These are phyloP conservation scores for Colletotrichum navitas DNA, from an alignment of 2,329 filamentous ascomycete genomes.

Conservation along the genomic window DNA sequence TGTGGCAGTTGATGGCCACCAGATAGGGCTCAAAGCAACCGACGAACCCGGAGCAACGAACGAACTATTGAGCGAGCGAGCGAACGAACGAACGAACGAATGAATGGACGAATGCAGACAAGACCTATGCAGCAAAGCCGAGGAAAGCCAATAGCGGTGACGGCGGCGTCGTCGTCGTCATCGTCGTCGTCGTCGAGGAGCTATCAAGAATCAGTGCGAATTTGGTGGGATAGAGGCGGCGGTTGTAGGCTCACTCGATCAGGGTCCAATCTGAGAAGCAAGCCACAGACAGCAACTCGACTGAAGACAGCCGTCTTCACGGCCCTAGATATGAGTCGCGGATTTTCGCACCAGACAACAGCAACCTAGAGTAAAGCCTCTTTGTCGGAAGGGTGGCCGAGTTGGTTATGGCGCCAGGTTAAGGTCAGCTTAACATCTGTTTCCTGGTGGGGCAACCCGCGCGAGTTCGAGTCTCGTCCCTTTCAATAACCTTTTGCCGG, in stretches of 20 bases:
- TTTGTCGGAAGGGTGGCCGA: conserved; percentile 32
- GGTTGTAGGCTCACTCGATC: neutral
- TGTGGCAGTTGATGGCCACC: conserved; percentile 34
- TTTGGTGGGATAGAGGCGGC: neutral
- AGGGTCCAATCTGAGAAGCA: neutral
- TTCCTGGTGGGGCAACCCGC: conserved; percentile 42
- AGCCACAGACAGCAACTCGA: neutral
- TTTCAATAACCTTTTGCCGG: neutral
- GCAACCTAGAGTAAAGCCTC: neutral
- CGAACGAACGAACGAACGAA: neutral
- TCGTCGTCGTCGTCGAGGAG: neutral
- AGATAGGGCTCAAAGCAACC: conserved; percentile 2
- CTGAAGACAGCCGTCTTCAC: neutral
- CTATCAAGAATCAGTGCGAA: neutral
- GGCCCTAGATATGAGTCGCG: neutral
- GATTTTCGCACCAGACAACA: fast-evolving
- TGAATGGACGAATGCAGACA: neutral
- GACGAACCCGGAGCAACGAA: too few species aligned
- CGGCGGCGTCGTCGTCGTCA: too few species aligned
- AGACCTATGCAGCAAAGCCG: neutral
- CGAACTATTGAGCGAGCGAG: too few species aligned
- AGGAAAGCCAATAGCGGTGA: neutral
- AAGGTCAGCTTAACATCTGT: conserved; percentile 41
- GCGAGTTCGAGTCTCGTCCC: conserved; percentile 43
- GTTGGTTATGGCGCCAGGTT: conserved; percentile 43